Evolutionary conservation across 371 early-diverging fungal species (phyloP).

Genomic region (Conidiobolus incongruus): DNA sequence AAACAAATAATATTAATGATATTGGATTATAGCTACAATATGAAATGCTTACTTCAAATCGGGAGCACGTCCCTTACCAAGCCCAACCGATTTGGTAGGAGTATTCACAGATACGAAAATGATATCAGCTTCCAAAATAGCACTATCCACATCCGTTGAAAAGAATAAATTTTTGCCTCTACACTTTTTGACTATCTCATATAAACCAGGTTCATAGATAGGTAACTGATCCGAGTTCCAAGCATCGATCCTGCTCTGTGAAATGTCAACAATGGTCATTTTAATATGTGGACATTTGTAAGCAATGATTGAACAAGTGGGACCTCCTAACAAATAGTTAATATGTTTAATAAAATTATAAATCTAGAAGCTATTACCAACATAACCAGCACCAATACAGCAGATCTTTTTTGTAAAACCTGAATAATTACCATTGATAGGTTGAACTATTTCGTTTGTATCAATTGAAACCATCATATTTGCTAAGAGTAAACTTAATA

Average conservation of each 20-base stretch:
- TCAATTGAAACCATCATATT: too few relatives aligned
- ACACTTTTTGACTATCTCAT: conserved; percentile 43
- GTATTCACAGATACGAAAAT: conserved; percentile 85
- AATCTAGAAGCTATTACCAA: conserved; percentile 27
- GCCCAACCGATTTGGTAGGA: conserved; percentile 54
- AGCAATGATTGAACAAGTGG: conserved; percentile 87
- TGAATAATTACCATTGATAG: conserved; percentile 2
- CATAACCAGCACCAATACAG: conserved; percentile 92
- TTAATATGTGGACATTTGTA: conserved; percentile 66
- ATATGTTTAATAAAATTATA: not conserved
- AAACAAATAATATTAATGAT: not conserved
- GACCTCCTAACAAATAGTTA: conserved; percentile 48
- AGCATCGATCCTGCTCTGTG: conserved; percentile 49
- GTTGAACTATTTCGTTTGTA: too few relatives aligned
- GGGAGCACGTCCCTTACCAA: conserved; percentile 66
- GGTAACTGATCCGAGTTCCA: conserved; percentile 78
- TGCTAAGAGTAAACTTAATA: too few relatives aligned
- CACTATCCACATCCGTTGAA: conserved; percentile 48
- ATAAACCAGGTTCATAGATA: conserved; percentile 79
- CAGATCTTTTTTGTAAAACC: conserved; percentile 26
- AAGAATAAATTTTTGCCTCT: conserved; percentile 71
- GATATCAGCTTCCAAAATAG: conserved; percentile 55
- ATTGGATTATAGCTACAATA: too few relatives aligned
- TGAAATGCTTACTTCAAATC: conserved; percentile 45
- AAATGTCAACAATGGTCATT: conserved; percentile 74